These are phyloP conservation scores for Coemansia sp. DNA, from an alignment of 192 early-diverging fungal genomes.

Conservation along the genomic window DNA sequence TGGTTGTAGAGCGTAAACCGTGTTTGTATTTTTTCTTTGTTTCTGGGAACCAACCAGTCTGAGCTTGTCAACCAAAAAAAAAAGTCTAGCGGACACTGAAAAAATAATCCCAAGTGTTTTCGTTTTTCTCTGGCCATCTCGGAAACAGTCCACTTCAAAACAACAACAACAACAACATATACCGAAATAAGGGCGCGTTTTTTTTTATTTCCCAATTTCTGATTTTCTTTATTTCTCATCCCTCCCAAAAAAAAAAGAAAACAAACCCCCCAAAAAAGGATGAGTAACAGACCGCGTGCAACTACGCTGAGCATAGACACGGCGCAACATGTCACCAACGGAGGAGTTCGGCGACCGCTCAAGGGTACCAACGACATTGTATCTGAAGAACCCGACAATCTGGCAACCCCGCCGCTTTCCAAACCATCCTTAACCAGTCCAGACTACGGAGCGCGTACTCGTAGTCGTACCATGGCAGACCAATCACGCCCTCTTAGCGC, in stretches of 20 bases:
- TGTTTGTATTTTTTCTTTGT: too few relatives aligned
- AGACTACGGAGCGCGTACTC: conserved; percentile 14
- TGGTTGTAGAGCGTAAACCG: too few relatives aligned
- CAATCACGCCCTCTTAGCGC: conserved; percentile 19
- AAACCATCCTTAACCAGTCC: neutral
- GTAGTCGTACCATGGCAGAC: conserved; percentile 48
- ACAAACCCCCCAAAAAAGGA: neutral
- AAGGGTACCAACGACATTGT: too few relatives aligned
- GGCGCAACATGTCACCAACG: neutral
- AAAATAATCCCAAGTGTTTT: conserved; percentile 1
- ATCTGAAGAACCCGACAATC: conserved; percentile 15
- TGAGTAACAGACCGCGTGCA: conserved; percentile 31
- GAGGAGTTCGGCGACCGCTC: conserved; percentile 18
- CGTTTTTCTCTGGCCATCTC: conserved; percentile 5
- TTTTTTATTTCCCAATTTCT: neutral
- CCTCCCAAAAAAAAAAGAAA: neutral
- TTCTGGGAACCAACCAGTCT: too few relatives aligned
- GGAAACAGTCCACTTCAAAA: too few relatives aligned
- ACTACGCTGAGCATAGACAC: conserved; percentile 48
- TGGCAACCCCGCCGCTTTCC: conserved; percentile 19
- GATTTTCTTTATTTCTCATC: too few relatives aligned
- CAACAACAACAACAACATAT: neutral
- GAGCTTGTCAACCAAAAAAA: too few relatives aligned
- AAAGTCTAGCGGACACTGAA: too few relatives aligned
- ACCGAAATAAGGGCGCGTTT: too few relatives aligned